phyloP scores from a whole-genome alignment of 331 rosid species.

The Quercus lobata region DNA sequence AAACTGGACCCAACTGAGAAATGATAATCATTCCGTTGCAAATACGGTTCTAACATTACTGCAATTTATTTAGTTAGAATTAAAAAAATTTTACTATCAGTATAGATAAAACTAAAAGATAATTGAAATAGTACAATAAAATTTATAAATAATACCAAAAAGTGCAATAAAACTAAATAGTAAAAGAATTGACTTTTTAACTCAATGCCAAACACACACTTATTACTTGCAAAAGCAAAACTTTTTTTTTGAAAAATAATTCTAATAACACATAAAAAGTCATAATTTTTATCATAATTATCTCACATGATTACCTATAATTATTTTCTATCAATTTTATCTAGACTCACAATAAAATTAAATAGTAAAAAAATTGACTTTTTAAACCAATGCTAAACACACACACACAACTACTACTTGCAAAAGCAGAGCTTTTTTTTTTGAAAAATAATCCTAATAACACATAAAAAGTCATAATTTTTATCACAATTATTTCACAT shows the following conservation, averaged over 20 bases:
- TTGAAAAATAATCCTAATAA: too few species aligned
- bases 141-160: rapidly evolving
- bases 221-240: too few species aligned
- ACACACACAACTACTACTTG: too few species aligned
- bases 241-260: too few species aligned
- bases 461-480: too few species aligned
- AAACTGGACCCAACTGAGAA: background rate
- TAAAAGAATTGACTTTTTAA: rapidly evolving
- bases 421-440: too few species aligned
- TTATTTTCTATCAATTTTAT: too few species aligned
- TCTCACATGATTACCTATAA: rapidly evolving
- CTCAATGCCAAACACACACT: rapidly evolving
- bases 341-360: rapidly evolving
- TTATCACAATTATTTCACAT: rapidly evolving
- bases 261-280: too few species aligned
- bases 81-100: rapidly evolving
- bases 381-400: rapidly evolving
- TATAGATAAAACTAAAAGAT: rapidly evolving
- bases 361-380: too few species aligned
- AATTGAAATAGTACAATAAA: rapidly evolving
- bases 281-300: too few species aligned
- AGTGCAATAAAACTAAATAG: rapidly evolving
- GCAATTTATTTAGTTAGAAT: too few species aligned
- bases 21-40: background rate
- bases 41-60: background rate